Evolutionary conservation across 1,139 yeast species (phyloP), one percentile per base, ranked within the genome.

Genomic region (Blastobotrys arbuscula): DNA sequence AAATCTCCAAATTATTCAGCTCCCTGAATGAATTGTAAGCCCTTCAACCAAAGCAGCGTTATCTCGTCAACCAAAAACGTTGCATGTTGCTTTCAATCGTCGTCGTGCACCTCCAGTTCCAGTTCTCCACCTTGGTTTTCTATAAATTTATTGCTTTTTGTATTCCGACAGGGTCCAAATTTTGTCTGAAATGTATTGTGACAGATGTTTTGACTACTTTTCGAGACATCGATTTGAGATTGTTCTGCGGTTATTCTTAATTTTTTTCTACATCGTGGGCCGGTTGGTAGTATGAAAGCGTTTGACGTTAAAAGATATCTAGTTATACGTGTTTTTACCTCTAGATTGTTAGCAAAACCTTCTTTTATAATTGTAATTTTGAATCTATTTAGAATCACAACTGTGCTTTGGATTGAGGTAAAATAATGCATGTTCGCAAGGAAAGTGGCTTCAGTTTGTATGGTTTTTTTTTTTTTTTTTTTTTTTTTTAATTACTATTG

Each of bases 31-130:
- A 42, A 42, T 7, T 42, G 44, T 19, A 33, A 30, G 31, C 26
- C 15, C 31, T 42, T 42, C n/a, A 42, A 16, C 44, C 44, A 42
- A 38, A 42, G 24, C 20, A 42, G 10, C 19, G 44, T 42, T 19
- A 42, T 8, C 21, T 42, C 44, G 6, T 16, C 20, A 26, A 42
- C 24, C 19, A 28, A 10, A 28, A 42, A 42, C 8, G 19, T 33
- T 10, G 44, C 44, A 33, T 34, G 23, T 30, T 42, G 44, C 12
- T 33, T 19, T 16, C 44, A 31, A 20, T 31, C n/a, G 2, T 33
- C 39, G 15, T 33, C 19, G 16, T n/a, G n/a, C n/a, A n/a, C n/a
- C n/a, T n/a, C n/a, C n/a, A 20, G 21, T 26, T 42, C 44, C n/a
- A 42, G 38, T 26, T 33, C 39, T 20, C 31, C 44, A 19, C 44